Evolutionary conservation across 169 alveolate genomes (phyloP).

Genomic region (Babesia bovis): DNA sequence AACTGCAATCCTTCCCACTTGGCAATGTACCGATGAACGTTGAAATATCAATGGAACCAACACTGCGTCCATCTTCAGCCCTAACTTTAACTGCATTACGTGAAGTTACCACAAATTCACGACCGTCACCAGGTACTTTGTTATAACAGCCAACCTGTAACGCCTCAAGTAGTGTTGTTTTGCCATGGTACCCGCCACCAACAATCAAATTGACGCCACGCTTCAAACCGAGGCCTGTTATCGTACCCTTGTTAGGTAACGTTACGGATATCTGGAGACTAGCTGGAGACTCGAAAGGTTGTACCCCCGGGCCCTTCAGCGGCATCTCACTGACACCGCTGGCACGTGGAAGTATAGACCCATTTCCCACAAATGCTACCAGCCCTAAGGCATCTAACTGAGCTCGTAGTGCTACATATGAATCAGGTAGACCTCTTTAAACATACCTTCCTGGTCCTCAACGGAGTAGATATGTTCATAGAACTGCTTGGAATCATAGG

Average conservation of each 20-base stretch:
- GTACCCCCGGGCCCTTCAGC: constrained; percentile 16
- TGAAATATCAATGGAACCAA: constrained; percentile 68
- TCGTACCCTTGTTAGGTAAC: constrained; percentile 58
- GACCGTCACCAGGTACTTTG: constrained; percentile 81
- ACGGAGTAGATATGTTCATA: constrained; percentile 35
- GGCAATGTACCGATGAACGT: constrained; percentile 76
- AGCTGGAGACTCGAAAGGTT: constrained; percentile 58
- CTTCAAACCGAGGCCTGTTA: constrained; percentile 75
- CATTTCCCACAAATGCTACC: constrained; percentile 78
- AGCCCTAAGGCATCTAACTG: constrained; percentile 57
- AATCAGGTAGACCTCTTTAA: not conserved
- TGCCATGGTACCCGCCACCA: constrained; percentile 86
- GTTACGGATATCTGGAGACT: constrained; percentile 30
- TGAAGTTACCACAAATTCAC: constrained; percentile 77
- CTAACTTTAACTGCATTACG: constrained; percentile 71
- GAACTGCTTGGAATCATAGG: constrained; percentile 28
- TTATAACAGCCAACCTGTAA: constrained; percentile 73
- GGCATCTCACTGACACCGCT: constrained; percentile 70
- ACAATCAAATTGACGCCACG: constrained; percentile 77
- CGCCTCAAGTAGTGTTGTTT: constrained; percentile 76
- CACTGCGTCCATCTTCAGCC: constrained; percentile 75
- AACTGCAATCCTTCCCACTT: constrained; percentile 54
- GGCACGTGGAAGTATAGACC: constrained; percentile 76
- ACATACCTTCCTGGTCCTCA: constrained; percentile 59
- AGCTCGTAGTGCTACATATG: constrained; percentile 40